phyloP scores from a whole-genome alignment of 2,329 filamentous ascomycete species.

The Venturia nashicola region DNA sequence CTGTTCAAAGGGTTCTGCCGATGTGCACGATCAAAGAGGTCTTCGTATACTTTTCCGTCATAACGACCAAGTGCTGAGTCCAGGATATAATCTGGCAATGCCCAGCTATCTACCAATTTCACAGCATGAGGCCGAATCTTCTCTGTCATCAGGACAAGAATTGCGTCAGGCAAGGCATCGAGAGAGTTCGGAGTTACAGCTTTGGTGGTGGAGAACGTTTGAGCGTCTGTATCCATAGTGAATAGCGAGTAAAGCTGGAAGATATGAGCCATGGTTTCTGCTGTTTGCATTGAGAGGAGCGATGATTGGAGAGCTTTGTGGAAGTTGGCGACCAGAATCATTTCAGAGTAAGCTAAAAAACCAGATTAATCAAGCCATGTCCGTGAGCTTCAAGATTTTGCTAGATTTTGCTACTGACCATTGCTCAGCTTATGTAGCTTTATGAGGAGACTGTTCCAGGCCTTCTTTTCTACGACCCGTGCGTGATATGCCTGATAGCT shows the following conservation, averaged over 20 bases:
- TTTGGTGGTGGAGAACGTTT: constrained; percentile 32
- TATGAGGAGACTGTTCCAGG: constrained; percentile 35
- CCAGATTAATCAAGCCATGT: neutral
- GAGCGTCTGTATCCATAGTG: constrained; percentile 33
- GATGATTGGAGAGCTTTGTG: constrained; percentile 24
- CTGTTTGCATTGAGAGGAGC: constrained; percentile 18
- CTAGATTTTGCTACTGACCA: neutral
- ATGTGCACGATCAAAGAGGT: constrained; percentile 39
- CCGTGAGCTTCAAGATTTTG: neutral
- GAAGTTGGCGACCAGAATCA: constrained; percentile 36
- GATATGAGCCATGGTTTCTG: constrained; percentile 26
- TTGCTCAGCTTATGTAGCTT: constrained; percentile 28
- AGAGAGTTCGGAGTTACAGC: constrained; percentile 31
- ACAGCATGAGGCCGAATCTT: constrained; percentile 39
- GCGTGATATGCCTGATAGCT: constrained; percentile 26
- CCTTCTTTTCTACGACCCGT: constrained; percentile 31
- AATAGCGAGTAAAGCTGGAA: constrained; percentile 37
- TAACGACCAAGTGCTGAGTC: constrained; percentile 39
- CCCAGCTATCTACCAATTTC: constrained; percentile 39
- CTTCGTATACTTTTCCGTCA: constrained; percentile 42
- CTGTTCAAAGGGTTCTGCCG: constrained; percentile 38
- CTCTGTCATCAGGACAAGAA: constrained; percentile 34
- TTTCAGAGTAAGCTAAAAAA: constrained; percentile 32
- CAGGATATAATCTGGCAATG: constrained; percentile 39
- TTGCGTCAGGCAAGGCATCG: constrained; percentile 25